Percentiles rank a stretch among this genome's conserved stretches.
These are phyloP conservation scores for Cynara cardunculus DNA, from an alignment of 129 eudicot species.

Conservation along the genomic window DNA sequence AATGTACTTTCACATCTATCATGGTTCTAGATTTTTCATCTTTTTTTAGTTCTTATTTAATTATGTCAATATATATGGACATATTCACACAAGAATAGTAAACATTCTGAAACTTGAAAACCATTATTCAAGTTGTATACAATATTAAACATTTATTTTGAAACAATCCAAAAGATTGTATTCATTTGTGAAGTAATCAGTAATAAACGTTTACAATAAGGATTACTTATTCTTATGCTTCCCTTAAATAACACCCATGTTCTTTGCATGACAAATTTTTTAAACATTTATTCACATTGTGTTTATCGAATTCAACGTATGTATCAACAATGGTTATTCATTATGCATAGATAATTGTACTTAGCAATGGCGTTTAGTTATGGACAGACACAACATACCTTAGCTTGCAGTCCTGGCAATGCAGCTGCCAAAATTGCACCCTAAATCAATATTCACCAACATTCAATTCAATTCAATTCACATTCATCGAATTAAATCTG, in stretches of 20 bases:
- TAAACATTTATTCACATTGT: neutral
- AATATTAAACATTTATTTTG: too few species aligned
- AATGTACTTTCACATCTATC: neutral
- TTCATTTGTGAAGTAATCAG: neutral
- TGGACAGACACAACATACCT: constrained; percentile 33
- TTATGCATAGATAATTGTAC: neutral
- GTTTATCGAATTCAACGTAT: neutral
- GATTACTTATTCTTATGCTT: neutral
- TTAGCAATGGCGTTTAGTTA: neutral
- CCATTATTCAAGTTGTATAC: too few species aligned
- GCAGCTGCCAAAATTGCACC: constrained; percentile 95
- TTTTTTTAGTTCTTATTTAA: too few species aligned
- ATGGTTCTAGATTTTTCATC: too few species aligned
- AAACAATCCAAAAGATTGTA: neutral
- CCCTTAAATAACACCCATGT: neutral
- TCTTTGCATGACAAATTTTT: neutral
- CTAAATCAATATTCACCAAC: constrained; percentile 30
- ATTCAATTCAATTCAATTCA: neutral
- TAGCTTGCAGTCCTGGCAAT: constrained; percentile 78
- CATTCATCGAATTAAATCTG: neutral
- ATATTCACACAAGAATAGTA: neutral
- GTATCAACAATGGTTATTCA: neutral
- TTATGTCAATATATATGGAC: neutral
- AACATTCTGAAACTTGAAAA: too few species aligned
- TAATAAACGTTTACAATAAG: neutral